Evolutionary conservation across 1,139 yeast genomes (phyloP).

Genomic region (Saccharomyces hybrid): DNA sequence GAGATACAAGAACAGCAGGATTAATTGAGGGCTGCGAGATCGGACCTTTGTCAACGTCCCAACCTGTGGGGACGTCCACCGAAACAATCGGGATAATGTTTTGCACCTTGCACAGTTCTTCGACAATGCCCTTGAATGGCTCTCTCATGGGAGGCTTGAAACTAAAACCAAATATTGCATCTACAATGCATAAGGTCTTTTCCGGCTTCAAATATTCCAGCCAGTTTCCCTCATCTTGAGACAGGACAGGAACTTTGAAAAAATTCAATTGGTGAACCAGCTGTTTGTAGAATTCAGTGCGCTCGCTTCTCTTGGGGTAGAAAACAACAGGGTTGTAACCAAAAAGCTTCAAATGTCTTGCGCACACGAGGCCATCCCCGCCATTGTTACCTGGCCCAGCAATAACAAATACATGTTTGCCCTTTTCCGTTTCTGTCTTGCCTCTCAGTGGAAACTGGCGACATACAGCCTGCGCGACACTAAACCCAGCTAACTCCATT

Average conservation of each 20-base stretch:
- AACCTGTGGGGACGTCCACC: slow-evolving; percentile 90
- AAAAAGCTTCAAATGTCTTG: slow-evolving; percentile 76
- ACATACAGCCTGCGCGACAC: slow-evolving; percentile 84
- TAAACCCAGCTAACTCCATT: slow-evolving; percentile 93
- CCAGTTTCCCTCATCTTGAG: slow-evolving; percentile 21
- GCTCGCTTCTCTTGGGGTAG: slow-evolving; percentile 53
- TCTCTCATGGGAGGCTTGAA: slow-evolving; percentile 81
- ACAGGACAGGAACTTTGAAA: slow-evolving; percentile 24
- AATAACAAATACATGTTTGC: slow-evolving; percentile 50
- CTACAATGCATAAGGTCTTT: slow-evolving; percentile 43
- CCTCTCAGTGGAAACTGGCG: slow-evolving; percentile 45
- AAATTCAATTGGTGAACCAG: slow-evolving; percentile 33
- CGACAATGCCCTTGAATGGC: slow-evolving; percentile 61
- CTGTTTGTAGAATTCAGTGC: slow-evolving; percentile 34
- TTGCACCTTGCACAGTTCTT: slow-evolving; percentile 35
- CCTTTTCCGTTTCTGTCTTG: slow-evolving; percentile 11
- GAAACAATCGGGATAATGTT: slow-evolving; percentile 55
- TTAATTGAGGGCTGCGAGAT: slow-evolving; percentile 36
- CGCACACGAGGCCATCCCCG: slow-evolving; percentile 95
- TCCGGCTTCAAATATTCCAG: slow-evolving; percentile 19
- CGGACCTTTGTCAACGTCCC: slow-evolving; percentile 93
- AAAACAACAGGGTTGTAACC: slow-evolving; percentile 67
- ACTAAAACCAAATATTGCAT: slow-evolving; percentile 87
- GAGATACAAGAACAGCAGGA: slow-evolving; percentile 66
- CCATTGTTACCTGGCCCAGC: slow-evolving; percentile 96